Percentiles rank a stretch among this genome's conserved stretches.
Conservation (phyloP, 768 basidiomycete genomes). For the Suillus sp. region DNA sequence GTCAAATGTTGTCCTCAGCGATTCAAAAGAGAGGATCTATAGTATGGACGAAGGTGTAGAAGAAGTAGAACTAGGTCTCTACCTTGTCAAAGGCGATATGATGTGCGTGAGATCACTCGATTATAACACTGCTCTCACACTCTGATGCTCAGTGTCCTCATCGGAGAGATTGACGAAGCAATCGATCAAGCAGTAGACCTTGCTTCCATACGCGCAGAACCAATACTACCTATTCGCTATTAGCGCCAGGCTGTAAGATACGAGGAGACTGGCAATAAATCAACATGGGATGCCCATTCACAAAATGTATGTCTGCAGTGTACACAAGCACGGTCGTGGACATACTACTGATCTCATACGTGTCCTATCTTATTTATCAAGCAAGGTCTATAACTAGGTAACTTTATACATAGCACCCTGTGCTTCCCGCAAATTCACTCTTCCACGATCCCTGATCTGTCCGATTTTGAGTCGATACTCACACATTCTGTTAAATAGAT, state of each 20-base stretch:
- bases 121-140: background rate
- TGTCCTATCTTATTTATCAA: background rate
- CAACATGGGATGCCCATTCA: background rate
- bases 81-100: constrained; percentile 98
- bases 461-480: background rate
- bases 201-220: constrained; percentile 81
- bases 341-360: constrained; percentile 4
- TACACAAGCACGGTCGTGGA: constrained; percentile 1
- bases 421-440: constrained; percentile 1
- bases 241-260: constrained; percentile 30
- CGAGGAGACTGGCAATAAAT: background rate
- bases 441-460: background rate
- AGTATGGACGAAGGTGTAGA: constrained; percentile 90
- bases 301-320: constrained; percentile 8
- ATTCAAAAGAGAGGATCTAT: constrained; percentile 92
- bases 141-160: constrained; percentile 55
- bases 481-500: background rate
- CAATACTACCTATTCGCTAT: constrained; percentile 81
- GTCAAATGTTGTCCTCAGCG: constrained; percentile 93
- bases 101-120: constrained; percentile 62
- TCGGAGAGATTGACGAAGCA: constrained; percentile 84
- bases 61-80: constrained; percentile 91
- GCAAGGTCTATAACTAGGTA: background rate
- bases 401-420: constrained; percentile 4
- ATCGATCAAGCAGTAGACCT: constrained; percentile 78